Evolutionary conservation across 163 green algal genomes (phyloP).

Genomic region (Scenedesmus sp.): DNA sequence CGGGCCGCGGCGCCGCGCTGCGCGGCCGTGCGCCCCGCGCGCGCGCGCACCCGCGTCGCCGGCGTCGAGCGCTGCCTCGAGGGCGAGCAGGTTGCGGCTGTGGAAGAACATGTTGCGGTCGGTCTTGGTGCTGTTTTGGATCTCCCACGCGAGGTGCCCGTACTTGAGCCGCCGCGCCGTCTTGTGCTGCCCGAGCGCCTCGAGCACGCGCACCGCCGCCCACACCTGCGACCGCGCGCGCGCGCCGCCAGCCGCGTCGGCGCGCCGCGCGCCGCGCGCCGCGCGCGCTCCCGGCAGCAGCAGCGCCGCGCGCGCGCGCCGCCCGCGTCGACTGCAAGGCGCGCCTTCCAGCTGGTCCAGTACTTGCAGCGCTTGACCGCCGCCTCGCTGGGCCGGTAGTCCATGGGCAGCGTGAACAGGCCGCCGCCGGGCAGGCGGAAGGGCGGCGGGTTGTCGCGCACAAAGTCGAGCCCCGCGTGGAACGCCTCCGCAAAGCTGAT

Average conservation of each 20-base stretch:
- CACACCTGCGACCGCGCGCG: too few relatives aligned
- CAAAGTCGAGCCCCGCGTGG: slow-evolving; percentile 18
- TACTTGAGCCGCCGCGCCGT: slow-evolving; percentile 31
- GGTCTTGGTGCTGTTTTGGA: slow-evolving; percentile 38
- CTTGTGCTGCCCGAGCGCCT: slow-evolving; percentile 19
- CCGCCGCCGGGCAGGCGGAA: slow-evolving; percentile 29
- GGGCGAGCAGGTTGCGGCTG: slow-evolving; percentile 26
- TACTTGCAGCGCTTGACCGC: slow-evolving; percentile 27
- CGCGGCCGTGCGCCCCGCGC: too few relatives aligned
- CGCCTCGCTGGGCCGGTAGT: slow-evolving; percentile 11
- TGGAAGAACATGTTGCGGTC: slow-evolving; percentile 46
- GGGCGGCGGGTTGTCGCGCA: slow-evolving; percentile 16
- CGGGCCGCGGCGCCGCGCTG: too few relatives aligned
- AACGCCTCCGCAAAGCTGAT: slow-evolving; percentile 35
- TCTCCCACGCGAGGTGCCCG: slow-evolving; percentile 23
- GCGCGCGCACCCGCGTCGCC: slow-evolving; percentile 13
- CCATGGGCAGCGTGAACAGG: slow-evolving; percentile 30
- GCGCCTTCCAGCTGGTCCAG: slow-evolving; percentile 31
- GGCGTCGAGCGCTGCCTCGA: slow-evolving; percentile 4
- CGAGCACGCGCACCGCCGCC: slow-evolving; percentile 28
- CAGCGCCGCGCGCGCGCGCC: neutral
- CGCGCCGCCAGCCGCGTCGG: too few relatives aligned
- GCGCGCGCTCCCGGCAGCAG: too few relatives aligned
- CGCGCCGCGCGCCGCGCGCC: too few relatives aligned
- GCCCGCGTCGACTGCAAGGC: too few relatives aligned